Conservation (phyloP, 345 rosid species). For the Chamaenerion angustifolium region DNA sequence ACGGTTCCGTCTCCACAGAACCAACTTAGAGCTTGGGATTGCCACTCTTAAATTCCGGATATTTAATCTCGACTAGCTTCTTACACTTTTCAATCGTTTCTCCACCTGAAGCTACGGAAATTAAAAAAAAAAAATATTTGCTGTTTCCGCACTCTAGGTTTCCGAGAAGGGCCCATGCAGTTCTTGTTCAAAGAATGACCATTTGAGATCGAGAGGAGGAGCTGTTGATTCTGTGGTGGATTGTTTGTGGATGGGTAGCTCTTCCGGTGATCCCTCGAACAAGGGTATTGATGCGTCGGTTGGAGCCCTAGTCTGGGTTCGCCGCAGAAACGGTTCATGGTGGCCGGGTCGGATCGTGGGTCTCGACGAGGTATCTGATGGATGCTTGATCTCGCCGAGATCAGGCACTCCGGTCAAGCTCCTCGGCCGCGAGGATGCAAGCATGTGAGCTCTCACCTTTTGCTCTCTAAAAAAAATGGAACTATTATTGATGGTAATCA, state of each 20-base stretch:
- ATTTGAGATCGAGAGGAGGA: neutral
- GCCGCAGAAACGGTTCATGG: slow-evolving; percentile 97
- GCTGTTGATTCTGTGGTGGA: slow-evolving; percentile 1
- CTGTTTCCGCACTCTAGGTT: slow-evolving; percentile 1
- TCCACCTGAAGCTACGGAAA: too few relatives aligned
- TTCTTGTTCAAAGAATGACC: slow-evolving; percentile 1
- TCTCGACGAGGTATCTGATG: slow-evolving; percentile 53
- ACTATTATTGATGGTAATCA: too few relatives aligned
- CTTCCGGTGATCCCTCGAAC: slow-evolving; percentile 36
- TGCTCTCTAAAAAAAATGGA: too few relatives aligned
- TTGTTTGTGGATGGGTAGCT: slow-evolving; percentile 44
- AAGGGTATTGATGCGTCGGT: slow-evolving; percentile 67
- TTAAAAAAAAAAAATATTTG: too few relatives aligned
- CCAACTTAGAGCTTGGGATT: too few relatives aligned
- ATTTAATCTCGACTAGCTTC: too few relatives aligned
- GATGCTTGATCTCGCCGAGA: slow-evolving; percentile 65
- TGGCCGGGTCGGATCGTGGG: slow-evolving; percentile 94
- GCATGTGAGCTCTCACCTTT: slow-evolving; percentile 48
- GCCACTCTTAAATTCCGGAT: too few relatives aligned
- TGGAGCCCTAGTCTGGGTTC: slow-evolving; percentile 95
- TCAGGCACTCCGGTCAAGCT: slow-evolving; percentile 93
- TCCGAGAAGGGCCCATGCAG: slow-evolving; percentile 1
- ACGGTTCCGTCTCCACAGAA: too few relatives aligned
- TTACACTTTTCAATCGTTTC: too few relatives aligned
- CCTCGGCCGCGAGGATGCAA: slow-evolving; percentile 91